Conservation (phyloP, 768 basidiomycete genomes). For the Suillus tomentosus region DNA sequence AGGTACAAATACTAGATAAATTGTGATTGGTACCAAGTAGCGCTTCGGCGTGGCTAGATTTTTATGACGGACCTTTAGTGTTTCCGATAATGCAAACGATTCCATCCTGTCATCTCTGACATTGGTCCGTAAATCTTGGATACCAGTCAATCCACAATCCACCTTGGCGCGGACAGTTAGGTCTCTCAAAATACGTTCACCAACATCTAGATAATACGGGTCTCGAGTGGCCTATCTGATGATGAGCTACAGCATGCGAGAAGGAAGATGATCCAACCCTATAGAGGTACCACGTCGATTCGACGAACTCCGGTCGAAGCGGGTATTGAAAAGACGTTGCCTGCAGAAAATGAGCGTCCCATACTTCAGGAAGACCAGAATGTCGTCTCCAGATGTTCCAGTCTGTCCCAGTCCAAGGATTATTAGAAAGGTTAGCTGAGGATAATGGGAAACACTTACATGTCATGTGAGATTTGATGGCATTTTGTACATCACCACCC, state of each 20-base stretch:
- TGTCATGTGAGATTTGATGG: conserved; percentile 88
- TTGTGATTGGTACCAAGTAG: conserved; percentile 12
- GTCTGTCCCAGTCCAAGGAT: conserved; percentile 46
- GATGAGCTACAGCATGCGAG: conserved; percentile 12
- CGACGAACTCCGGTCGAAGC: conserved; percentile 88
- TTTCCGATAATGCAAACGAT: conserved; percentile 92
- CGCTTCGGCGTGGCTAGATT: background rate
- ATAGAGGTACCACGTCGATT: conserved; percentile 96
- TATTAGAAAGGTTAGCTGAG: background rate
- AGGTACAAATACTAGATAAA: conserved; percentile 81
- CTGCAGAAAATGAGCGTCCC: conserved; percentile 72
- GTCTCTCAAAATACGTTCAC: conserved; percentile 81
- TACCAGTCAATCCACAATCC: conserved; percentile 82
- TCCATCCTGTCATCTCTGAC: conserved; percentile 94
- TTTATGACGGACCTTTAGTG: conserved; percentile 65
- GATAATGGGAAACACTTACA: conserved; percentile 50
- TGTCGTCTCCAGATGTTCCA: conserved; percentile 92
- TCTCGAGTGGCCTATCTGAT: conserved; percentile 82
- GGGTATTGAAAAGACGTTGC: conserved; percentile 82
- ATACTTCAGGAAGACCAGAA: conserved; percentile 90
- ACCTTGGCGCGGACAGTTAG: conserved; percentile 75
- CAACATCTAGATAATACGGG: conserved; percentile 90
- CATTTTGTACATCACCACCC: conserved; percentile 83
- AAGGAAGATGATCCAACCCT: conserved; percentile 48
- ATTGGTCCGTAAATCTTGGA: conserved; percentile 77